Base-by-base conservation (phyloP, 1,139 yeast species). In the Debaryomyces robertsiae region DNA sequence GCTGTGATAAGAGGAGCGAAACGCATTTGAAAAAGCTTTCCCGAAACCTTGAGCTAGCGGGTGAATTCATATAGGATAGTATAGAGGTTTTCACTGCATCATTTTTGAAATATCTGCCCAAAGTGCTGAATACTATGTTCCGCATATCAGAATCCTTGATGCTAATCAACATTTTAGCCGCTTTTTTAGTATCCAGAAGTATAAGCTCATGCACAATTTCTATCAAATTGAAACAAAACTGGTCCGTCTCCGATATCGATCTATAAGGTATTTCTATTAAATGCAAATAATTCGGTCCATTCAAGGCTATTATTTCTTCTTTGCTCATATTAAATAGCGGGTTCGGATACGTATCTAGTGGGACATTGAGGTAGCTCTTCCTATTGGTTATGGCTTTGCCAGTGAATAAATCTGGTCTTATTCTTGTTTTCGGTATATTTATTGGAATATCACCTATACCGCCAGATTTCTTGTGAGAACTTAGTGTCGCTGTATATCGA, bases 281-380 rank as follows among this genome's bases (percentile, higher is more conserved):
- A 44, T 65, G 63, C 14, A 40, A 34, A 40, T 62, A 61, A 23
- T 64, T 65, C 6, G 45, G 36, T 6, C 41, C 41, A 9, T 48
- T 46, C n/a, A 71, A 54, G 1, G 36, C 37, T 9, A 56, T 22
- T 1, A 71, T 46, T 29, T 65, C 61, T 0, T 51, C 53, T 39
- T 61, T 59, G 9, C 54, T 34, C 65, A 68, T 59, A 9, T 51
- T 42, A 36, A 55, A 60, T 23, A 71, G 52, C 3, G 77, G 75
- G 39, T 69, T 69, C 5, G 69, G 67, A 42, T 51, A 56, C 1
- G 62, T 49, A 37, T 61, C 58, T 28, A 41, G 30, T 2, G 62
- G 54, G 24, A 57, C 30, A 6, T 39, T 28, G 30, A 27, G 22
- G 24, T 37, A 34, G 9, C 19, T 19, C 10, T 22, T 22, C 3